A percentile compares a stretch with the other conserved stretches of the same genome.
phyloP scores from a whole-genome alignment of 306 rosid genomes.

The Sicyos baderoa region DNA sequence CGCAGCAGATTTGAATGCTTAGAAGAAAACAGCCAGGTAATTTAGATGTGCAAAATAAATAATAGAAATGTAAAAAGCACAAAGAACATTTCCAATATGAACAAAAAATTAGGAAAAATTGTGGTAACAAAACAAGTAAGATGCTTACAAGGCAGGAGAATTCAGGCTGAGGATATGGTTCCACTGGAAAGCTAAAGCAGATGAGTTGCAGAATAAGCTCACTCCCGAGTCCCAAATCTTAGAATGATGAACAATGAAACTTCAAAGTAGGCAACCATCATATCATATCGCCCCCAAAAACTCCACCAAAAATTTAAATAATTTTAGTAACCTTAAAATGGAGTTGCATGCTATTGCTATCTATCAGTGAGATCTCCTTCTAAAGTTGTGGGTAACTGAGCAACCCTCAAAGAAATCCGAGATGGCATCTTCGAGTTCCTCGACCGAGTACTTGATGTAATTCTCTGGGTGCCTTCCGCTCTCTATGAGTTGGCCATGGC shows the following conservation, averaged over 20 bases:
- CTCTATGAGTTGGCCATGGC: conserved; percentile 82
- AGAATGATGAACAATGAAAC: conserved; percentile 25
- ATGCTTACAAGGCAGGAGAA: conserved; percentile 83
- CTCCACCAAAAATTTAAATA: conserved; percentile 79
- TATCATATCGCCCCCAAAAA: conserved; percentile 30
- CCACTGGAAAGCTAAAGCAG: conserved; percentile 29
- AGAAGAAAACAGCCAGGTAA: not conserved
- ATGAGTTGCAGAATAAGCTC: conserved; percentile 30
- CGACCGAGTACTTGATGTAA: conserved; percentile 84
- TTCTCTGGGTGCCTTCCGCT: conserved; percentile 94
- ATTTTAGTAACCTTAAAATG: conserved; percentile 54
- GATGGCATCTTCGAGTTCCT: conserved; percentile 68
- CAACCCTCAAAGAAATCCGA: conserved; percentile 86
- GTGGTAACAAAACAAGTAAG: conserved; percentile 35
- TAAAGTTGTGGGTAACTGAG: conserved; percentile 61
- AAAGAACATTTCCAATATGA: too few relatives aligned
- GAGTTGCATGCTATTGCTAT: conserved; percentile 25
- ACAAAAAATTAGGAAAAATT: conserved; percentile 34
- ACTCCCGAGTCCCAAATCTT: conserved; percentile 19
- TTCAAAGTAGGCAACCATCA: conserved; percentile 26
- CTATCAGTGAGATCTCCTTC: conserved; percentile 70
- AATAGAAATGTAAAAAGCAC: conserved; percentile 16
- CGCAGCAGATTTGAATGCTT: not conserved
- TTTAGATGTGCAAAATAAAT: not conserved
- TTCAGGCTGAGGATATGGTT: conserved; percentile 46